Base-by-base conservation (phyloP, 192 early-diverging fungal species). In the Cetraspora pellucida region DNA sequence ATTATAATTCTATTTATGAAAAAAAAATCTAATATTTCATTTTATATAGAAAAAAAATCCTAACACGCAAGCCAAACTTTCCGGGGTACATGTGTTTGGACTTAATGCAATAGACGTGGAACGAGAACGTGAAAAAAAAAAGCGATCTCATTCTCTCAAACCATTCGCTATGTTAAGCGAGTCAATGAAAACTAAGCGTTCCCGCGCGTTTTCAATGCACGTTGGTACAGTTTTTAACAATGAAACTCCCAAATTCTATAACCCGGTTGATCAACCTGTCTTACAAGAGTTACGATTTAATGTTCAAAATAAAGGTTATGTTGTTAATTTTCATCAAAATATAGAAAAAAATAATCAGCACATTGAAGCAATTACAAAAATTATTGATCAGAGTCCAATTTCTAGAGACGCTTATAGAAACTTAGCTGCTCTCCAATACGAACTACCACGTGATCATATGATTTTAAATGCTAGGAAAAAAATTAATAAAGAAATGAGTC, bases 21-120 rank as follows among this genome's bases (percentile, higher is more conserved):
- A 60, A 7, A 27, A 25, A 30, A 58, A 2, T 31, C 25, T 60
- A 60, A 27, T 27, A 60, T 60, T 60, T 27, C 3, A 25, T 37
- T 59, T 60, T 60, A 60, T 25, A 60, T 60, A 60, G 58, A 60
- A 27, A 27, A 59, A 60, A 60, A 60, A 60, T 60, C 23, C 58
- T 27, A 52, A 52, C 10, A 52, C 49, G 10, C 49, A 52, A 16
- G 17, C 17, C 10, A 16, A 16, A 52, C 49, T 52, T 52, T 52
- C 49, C 10, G 49, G 49, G 49, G 17, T 52, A 5, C 49, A 52
- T 9, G 49, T 52, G 17, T 52, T 52, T 52, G 49, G 49, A 3
- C 25, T 60, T 60, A 60, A 60, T 60, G 27, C 58, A 23, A 60
- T 13, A 60, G 27, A 60, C 23, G 21, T 60, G 8, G 25, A 60